Conservation (phyloP, 371 early-diverging fungal genomes). For the Mucor ambiguus region DNA sequence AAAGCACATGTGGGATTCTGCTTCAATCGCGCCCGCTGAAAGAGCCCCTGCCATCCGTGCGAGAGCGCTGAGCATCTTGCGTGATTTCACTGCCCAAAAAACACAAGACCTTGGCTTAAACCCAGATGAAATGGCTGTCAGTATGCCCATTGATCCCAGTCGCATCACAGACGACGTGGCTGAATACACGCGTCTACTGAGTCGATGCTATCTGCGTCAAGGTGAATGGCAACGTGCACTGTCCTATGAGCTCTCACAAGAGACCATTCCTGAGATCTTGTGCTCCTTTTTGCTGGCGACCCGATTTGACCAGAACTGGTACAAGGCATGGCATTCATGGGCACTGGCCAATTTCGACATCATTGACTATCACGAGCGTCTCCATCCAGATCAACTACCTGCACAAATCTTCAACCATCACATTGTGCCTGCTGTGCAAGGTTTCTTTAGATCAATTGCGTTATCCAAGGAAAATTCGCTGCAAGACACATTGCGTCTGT, state of each 20-base stretch:
- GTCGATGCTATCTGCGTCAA: constrained; percentile 90
- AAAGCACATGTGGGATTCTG: constrained; percentile 94
- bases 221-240: constrained; percentile 92
- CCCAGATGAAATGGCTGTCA: constrained; percentile 61
- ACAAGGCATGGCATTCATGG: constrained; percentile 99
- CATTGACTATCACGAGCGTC: constrained; percentile 73
- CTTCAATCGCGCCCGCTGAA: constrained; percentile 43
- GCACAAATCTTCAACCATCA: constrained; percentile 61
- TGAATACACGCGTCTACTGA: constrained; percentile 68
- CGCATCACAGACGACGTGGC: constrained; percentile 54
- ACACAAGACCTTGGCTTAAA: constrained; percentile 62
- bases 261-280: constrained; percentile 81
- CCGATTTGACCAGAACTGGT: constrained; percentile 92
- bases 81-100: constrained; percentile 66
- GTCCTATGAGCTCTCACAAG: constrained; percentile 77
- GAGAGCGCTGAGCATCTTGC: constrained; percentile 60
- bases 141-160: constrained; percentile 53
- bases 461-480: constrained; percentile 90
- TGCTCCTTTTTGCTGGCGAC: constrained; percentile 88
- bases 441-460: constrained; percentile 95
- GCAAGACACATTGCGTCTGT: constrained; percentile 94
- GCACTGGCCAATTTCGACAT: constrained; percentile 95
- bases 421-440: constrained; percentile 73
- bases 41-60: constrained; percentile 58
- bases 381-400: constrained; percentile 56